Evolutionary conservation across 345 rosid genomes (phyloP).

Genomic region (Hibiscus tridactylites): DNA sequence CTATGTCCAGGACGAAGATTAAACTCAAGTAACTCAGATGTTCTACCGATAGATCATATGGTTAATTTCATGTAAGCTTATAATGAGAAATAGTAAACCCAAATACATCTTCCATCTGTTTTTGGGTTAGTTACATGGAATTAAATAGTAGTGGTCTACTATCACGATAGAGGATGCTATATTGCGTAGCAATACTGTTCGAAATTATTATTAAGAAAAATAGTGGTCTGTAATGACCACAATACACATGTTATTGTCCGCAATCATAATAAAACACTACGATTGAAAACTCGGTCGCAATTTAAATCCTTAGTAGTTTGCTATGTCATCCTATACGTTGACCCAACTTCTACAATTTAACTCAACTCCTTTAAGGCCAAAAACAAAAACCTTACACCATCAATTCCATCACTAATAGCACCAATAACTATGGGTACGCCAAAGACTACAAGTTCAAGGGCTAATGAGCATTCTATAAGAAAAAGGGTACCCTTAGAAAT

Average conservation of each 20-base stretch:
- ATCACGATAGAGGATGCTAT: no score
- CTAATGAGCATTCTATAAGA: constrained; percentile 20
- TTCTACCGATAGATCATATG: neutral
- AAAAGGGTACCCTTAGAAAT: constrained; percentile 28
- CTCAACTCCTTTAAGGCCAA: neutral
- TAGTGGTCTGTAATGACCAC: no score
- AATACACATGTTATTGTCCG: no score
- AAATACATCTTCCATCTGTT: constrained; percentile 9
- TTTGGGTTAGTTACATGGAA: neutral
- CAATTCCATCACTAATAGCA: neutral
- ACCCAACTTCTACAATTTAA: neutral
- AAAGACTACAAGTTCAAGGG: constrained; percentile 12
- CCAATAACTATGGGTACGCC: neutral
- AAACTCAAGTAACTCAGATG: no score
- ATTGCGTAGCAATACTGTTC: no score
- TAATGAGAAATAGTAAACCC: constrained; percentile 13
- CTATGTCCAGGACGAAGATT: no score
- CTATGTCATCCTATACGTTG: neutral
- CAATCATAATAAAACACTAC: no score
- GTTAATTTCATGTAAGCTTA: neutral
- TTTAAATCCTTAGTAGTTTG: neutral
- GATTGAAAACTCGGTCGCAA: no score
- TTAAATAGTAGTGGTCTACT: no score
- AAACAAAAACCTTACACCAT: neutral
- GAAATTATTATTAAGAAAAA: no score